A percentile compares a stretch with the other conserved stretches of the same genome.
Evolutionary conservation across 768 basidiomycete species (phyloP).

Genomic region (Hygrophoropsis aurantiaca): DNA sequence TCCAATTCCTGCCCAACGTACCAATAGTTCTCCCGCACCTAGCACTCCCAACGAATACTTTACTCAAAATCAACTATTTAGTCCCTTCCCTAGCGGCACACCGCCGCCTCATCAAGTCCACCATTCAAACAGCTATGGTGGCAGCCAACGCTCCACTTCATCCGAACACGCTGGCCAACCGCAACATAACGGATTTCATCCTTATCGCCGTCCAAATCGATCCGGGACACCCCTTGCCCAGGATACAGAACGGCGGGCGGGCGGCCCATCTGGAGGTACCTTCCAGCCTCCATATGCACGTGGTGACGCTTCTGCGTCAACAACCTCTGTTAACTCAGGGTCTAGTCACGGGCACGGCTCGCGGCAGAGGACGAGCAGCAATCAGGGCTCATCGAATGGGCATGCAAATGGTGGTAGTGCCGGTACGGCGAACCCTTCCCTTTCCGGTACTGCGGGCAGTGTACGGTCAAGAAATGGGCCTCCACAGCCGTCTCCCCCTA

Average conservation of each 20-base stretch:
- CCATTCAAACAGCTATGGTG: slow-evolving; percentile 39
- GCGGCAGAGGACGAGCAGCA: slow-evolving; percentile 71
- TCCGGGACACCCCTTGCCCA: slow-evolving; percentile 27
- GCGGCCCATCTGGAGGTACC: slow-evolving; percentile 28
- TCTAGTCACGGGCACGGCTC: slow-evolving; percentile 42
- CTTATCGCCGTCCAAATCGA: slow-evolving; percentile 69
- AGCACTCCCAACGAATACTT: slow-evolving; percentile 54
- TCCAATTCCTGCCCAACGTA: slow-evolving; percentile 36
- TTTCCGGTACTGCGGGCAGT: slow-evolving; percentile 32
- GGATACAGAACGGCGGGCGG: slow-evolving; percentile 49
- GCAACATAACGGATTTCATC: slow-evolving; percentile 65
- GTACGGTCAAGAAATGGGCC: slow-evolving; percentile 38
- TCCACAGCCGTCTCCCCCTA: slow-evolving; percentile 22
- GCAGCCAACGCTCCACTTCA: slow-evolving; percentile 38
- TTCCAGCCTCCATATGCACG: slow-evolving; percentile 81
- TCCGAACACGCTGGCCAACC: slow-evolving; percentile 22
- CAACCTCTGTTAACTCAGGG: slow-evolving; percentile 73
- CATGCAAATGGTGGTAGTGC: slow-evolving; percentile 28
- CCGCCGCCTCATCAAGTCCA: slow-evolving; percentile 58
- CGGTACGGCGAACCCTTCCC: slow-evolving; percentile 21
- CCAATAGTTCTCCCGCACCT: slow-evolving; percentile 36
- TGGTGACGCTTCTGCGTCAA: slow-evolving; percentile 76
- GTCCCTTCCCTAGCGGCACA: slow-evolving; percentile 68
- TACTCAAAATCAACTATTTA: slow-evolving; percentile 59
- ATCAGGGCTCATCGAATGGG: slow-evolving; percentile 56